phyloP scores from a whole-genome alignment of 2,329 filamentous ascomycete species.

The Arthroderma uncinatum region DNA sequence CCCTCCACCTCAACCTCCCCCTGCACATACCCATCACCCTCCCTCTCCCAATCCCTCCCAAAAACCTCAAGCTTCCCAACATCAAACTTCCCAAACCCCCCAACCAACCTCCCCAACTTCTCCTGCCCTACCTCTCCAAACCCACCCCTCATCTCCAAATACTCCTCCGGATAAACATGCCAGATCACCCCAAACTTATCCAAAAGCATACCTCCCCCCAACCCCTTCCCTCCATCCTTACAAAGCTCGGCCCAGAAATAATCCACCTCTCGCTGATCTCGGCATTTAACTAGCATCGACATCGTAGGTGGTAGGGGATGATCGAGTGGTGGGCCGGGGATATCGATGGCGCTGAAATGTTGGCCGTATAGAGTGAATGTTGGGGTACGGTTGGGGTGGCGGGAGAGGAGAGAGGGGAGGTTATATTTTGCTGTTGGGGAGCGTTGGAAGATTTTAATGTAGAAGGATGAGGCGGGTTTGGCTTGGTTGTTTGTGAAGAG shows the following conservation, averaged over 20 bases:
- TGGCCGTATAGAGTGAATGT: too few relatives aligned
- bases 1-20: neutral
- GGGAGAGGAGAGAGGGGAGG: too few relatives aligned
- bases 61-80: slow-evolving; percentile 15
- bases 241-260: slow-evolving; percentile 37
- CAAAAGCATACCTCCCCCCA: slow-evolving; percentile 37
- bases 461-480: too few relatives aligned
- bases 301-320: slow-evolving; percentile 25
- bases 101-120: too few relatives aligned
- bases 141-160: slow-evolving; percentile 26
- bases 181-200: slow-evolving; percentile 40
- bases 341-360: slow-evolving; percentile 18
- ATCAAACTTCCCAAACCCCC: slow-evolving; percentile 20
- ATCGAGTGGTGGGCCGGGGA: slow-evolving; percentile 36
- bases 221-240: slow-evolving; percentile 31
- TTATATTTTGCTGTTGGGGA: too few relatives aligned
- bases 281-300: slow-evolving; percentile 37
- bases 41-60: neutral
- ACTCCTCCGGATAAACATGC: slow-evolving; percentile 36
- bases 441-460: too few relatives aligned
- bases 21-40: neutral
- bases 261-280: slow-evolving; percentile 39
- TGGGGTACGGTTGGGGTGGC: too few relatives aligned
- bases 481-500: too few relatives aligned
- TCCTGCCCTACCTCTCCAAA: too few relatives aligned